Base-by-base conservation (phyloP, 106 monocot species). In the Phalaenopsis aphrodite region DNA sequence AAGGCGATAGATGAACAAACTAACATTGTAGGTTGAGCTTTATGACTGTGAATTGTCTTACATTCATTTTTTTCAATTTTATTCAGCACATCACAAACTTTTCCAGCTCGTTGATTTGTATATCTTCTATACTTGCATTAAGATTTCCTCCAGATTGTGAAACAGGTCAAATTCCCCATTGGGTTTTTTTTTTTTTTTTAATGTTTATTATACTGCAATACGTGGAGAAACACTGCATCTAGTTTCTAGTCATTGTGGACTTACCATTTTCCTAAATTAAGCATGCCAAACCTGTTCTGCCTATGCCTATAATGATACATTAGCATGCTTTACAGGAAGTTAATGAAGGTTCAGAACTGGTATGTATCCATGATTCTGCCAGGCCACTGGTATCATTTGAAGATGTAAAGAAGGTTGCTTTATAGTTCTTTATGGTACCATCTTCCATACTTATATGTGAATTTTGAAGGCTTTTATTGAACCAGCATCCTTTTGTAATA, bases 301-400 rank as follows among this genome's bases (percentile, higher is more conserved):
- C 21, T 76, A 24, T 76, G 23, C 19, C 3, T 8, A 18, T 47
- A 15, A 30, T 48, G 21, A 47, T 24, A 23, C 30, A 3, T 52
- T 49, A 43, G 5, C 43, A 49, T 49, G 8, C 72, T 45, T 81
- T 55, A 19, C 85, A 99, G 99, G 95, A 95, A 91, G 92, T 99
- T 81, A 90, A 93, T 79, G 85, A 85, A 78, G 82, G 84, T 72
- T 93, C 99, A 77, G 83, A 91, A 85, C 95, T 99, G 49, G 99
- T 95, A 65, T 95, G 99, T 81, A 79, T 95, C 56, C 99, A 99
- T 87, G 99, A 99, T 90, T 99, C 99, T 78, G 95, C 99, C 30
- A 95, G 99, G 79, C 99, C 93, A 82, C 79, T 99, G 82, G 88
- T 91, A 79, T 81, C 82, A 75, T 71, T 88, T 76, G 78, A 24